Percentiles rank a stretch among this genome's conserved stretches.
These are phyloP conservation scores for Ramularia endophylla DNA, from an alignment of 2,329 filamentous ascomycete species.

Conservation along the genomic window DNA sequence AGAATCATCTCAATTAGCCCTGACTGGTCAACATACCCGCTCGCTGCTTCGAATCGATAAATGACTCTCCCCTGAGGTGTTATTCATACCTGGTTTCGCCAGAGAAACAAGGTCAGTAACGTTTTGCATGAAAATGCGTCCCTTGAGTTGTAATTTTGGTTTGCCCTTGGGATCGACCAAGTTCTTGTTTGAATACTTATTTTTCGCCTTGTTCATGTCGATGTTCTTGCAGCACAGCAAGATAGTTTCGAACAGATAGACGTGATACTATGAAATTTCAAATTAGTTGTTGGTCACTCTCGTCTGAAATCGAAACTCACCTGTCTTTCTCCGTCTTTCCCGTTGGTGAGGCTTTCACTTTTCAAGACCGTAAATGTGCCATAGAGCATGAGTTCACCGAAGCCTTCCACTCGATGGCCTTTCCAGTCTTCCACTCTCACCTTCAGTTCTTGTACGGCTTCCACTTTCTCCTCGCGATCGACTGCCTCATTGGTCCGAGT, in stretches of 20 bases:
- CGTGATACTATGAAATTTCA: slow-evolving; percentile 76
- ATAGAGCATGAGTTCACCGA: slow-evolving; percentile 80
- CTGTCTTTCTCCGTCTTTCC: slow-evolving; percentile 86
- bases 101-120: slow-evolving; percentile 90
- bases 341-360: slow-evolving; percentile 36
- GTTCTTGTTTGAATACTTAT: slow-evolving; percentile 66
- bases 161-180: slow-evolving; percentile 67
- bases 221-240: slow-evolving; percentile 96
- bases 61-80: slow-evolving; percentile 7
- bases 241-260: slow-evolving; percentile 95
- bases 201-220: slow-evolving; percentile 73
- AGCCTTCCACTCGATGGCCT: slow-evolving; percentile 81
- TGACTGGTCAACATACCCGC: slow-evolving; percentile 23
- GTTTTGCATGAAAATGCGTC: slow-evolving; percentile 98
- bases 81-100: slow-evolving; percentile 70
- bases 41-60: slow-evolving; percentile 17
- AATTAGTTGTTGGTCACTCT: slow-evolving; percentile 9
- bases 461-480: slow-evolving; percentile 75
- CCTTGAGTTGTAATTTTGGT: slow-evolving; percentile 78
- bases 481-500: slow-evolving; percentile 86
- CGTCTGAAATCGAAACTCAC: slow-evolving; percentile 42
- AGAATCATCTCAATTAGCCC: slow-evolving; percentile 18
- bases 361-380: slow-evolving; percentile 91
- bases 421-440: slow-evolving; percentile 95
- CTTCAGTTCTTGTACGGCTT: slow-evolving; percentile 77